Evolutionary conservation across 108 stramenopile genomes (phyloP), one percentile per base, ranked within the genome.

Genomic region (Licmophora abbreviata): DNA sequence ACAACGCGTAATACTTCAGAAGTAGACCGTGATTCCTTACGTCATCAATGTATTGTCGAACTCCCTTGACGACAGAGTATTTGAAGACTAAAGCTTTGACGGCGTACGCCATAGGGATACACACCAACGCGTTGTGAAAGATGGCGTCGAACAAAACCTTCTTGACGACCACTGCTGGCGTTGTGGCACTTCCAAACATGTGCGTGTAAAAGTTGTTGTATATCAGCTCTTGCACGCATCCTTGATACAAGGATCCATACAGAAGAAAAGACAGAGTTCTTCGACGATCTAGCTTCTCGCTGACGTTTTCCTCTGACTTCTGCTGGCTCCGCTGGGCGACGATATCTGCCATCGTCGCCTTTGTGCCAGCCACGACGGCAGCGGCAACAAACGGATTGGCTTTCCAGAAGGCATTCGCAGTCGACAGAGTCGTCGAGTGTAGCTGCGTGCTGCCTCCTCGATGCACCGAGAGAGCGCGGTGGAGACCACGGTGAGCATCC

Each of bases 191-290:
- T 1, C 83, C 83, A 59, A 84, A 79, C 28, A 68, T 46, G 0
- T 44, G 2, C 11, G 83, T 71, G 31, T 65, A 77, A 3, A 79
- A 10, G 48, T 74, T 61, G 34, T 77, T 77, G 64, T 74, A 80
- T 8, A 76, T 71, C 21, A 65, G 68, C 40, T 84, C 72, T 32
- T 71, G 73, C 0, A 44, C 54, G 44, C 76, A 38, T 24, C 82
- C 82, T 58, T 84, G 77, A 51, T 84, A 84, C 9, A 84, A 11
- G 8, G 61, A 61, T 9, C 77, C 77, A 35, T 84, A 84, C 26
- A 77, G 11, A 11, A 84, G 15, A 50, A 71, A 84, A 0, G 82
- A 68, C 3, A 79, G 27, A 21, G 54, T 71, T 9, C 38, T 40
- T 40, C 3, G 38, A 3, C 15, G 5, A 5, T 40, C 38, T 40